Base-by-base conservation (phyloP, 306 rosid genomes). In the Ochetophila trinervis region DNA sequence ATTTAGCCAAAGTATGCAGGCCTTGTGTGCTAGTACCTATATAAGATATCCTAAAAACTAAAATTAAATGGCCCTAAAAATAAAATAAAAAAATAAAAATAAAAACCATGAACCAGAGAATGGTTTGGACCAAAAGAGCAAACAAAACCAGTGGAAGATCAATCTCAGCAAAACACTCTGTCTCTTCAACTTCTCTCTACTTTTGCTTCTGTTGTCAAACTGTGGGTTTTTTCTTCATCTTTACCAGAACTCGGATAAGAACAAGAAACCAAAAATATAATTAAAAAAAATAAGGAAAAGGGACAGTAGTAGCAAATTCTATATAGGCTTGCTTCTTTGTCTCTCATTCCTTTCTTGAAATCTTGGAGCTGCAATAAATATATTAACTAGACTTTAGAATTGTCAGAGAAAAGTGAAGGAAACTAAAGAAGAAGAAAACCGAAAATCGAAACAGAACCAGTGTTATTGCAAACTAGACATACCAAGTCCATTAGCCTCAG, bases 401-500 rank as follows among this genome's bases (percentile, higher is more conserved):
- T 19, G 11, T 17, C 1, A 53, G 24, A 56, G 42, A 20, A 21
- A n/a, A 57, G 1, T 10, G 22, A 22, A 56, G 4, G 34, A 57
- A 30, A 16, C 30, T 22, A 23, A 63, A 17, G 7, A 11, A 56
- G 3, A 40, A 37, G 57, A 61, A 40, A 16, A 35, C 34, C 10
- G 14, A 10, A n/a, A 48, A 59, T 53, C 62, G 32, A 49, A 64
- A 63, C 9, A 35, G 51, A 49, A 70, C 55, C 13, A 45, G 35
- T 24, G 53, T 35, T 47, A 6, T 24, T 74, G 51, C 34, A 37
- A 56, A 40, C 5, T 20, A 45, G 45, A 67, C 72, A 5, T 79
- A 87, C 93, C 85, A 21, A 87, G 89, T 66, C 93, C 89, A 18
- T 82, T 87, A 30, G 93, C 85, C 59, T 87, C 89, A 0, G 93